Conservation (phyloP, 345 rosid genomes). For the Fremontodendron californicum region DNA sequence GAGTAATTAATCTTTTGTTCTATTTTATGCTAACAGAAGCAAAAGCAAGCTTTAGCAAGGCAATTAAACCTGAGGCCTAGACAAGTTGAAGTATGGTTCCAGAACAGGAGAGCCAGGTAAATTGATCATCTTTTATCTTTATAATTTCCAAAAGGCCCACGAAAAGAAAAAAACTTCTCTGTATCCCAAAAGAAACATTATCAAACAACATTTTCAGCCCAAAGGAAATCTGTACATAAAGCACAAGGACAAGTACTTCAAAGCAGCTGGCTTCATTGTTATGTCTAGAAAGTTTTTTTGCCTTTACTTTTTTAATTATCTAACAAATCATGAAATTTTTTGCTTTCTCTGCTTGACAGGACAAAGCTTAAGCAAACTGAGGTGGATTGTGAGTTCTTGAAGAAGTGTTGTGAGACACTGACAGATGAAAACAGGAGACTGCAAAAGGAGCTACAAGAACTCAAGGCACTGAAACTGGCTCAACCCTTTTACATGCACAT, state of each 20-base stretch:
- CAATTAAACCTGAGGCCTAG: constrained; percentile 87
- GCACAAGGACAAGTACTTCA: constrained; percentile 9
- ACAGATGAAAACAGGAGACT: constrained; percentile 90
- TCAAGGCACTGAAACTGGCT: constrained; percentile 50
- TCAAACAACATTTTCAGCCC: too few species aligned
- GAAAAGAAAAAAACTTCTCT: too few species aligned
- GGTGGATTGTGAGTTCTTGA: constrained; percentile 87
- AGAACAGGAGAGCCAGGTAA: constrained; percentile 97
- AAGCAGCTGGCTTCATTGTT: background rate
- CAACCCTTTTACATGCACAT: constrained; percentile 71
- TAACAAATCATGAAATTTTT: background rate
- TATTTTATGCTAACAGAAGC: constrained; percentile 56
- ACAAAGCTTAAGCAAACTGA: constrained; percentile 98
- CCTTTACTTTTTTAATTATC: background rate
- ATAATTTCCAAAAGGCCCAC: too few species aligned
- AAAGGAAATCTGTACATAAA: too few species aligned
- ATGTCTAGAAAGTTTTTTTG: background rate
- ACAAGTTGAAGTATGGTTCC: constrained; percentile 99
- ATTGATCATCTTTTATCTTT: background rate
- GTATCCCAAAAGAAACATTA: too few species aligned
- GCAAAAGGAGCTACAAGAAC: constrained; percentile 88
- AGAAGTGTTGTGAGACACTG: constrained; percentile 85
- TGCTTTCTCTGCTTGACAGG: constrained; percentile 33
- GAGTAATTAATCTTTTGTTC: background rate
- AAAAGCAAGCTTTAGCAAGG: constrained; percentile 83